These are phyloP conservation scores for Linnemannia exigua DNA, from an alignment of 192 early-diverging fungal species.

Conservation along the genomic window DNA sequence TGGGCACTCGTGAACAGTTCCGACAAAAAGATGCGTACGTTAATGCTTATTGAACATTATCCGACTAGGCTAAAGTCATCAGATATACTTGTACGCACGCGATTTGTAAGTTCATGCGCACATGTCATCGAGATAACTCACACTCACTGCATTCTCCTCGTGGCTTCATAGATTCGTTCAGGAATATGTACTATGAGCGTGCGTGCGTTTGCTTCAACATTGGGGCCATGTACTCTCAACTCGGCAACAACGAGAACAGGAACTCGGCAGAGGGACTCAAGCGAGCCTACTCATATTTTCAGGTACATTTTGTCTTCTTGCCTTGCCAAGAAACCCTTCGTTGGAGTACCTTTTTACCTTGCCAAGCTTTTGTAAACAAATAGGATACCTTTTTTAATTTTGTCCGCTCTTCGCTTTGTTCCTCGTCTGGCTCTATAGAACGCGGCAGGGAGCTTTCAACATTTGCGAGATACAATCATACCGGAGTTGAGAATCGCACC, in stretches of 20 bases:
- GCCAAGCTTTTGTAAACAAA: not conserved
- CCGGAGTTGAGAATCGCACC: conserved; percentile 76
- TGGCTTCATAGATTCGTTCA: conserved; percentile 65
- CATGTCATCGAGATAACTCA: not conserved
- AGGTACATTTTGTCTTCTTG: conserved; percentile 61
- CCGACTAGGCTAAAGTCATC: not conserved
- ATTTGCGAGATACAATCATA: conserved; percentile 70
- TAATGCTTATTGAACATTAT: not conserved
- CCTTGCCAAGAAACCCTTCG: not conserved
- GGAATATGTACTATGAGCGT: conserved; percentile 87
- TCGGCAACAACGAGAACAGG: conserved; percentile 79
- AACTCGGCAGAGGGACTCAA: conserved; percentile 82
- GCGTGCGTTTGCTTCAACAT: conserved; percentile 90
- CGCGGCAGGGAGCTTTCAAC: conserved; percentile 84
- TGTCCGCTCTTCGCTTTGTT: not conserved
- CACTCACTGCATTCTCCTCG: not conserved
- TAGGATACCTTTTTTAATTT: conserved; percentile 2
- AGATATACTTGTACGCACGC: not conserved
- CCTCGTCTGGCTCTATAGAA: conserved; percentile 49
- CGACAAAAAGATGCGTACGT: conserved; percentile 67
- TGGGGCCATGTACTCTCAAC: conserved; percentile 86
- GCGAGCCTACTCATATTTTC: conserved; percentile 82
- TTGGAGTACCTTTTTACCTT: not conserved
- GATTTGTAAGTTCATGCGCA: not conserved
- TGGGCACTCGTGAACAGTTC: conserved; percentile 78